Conservation (phyloP, 225 moss, liverwort and hornwort species). For the Rhytidiadelphus loreus region DNA sequence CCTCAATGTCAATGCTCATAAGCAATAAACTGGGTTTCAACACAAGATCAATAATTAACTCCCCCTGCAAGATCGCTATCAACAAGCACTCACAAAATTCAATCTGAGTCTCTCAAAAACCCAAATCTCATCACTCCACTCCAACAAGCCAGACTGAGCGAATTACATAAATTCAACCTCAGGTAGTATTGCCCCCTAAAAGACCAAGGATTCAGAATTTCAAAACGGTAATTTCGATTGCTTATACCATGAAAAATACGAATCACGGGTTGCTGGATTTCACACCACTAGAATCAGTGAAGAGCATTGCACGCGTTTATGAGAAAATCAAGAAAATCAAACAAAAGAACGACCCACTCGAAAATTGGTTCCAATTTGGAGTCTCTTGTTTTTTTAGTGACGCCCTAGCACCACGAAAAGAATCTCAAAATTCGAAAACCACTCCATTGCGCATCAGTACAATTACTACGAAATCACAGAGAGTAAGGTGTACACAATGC, state of each 20-base stretch:
- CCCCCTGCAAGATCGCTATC: background rate
- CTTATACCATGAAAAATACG: background rate
- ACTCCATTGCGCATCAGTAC: background rate
- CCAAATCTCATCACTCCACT: background rate
- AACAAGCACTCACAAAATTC: background rate
- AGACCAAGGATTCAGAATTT: background rate
- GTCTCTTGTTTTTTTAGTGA: background rate
- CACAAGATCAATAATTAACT: background rate
- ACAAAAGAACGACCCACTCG: background rate
- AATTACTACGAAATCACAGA: background rate
- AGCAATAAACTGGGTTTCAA: background rate
- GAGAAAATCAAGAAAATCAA: background rate
- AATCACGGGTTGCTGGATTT: background rate
- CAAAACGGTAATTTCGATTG: background rate
- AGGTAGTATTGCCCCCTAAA: background rate
- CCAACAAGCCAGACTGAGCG: background rate
- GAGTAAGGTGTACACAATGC: background rate
- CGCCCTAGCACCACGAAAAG: background rate
- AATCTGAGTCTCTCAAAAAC: background rate
- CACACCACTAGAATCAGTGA: background rate
- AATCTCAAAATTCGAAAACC: background rate
- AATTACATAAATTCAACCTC: background rate
- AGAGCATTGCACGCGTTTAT: background rate
- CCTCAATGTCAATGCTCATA: background rate
- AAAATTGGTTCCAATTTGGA: background rate